Conservation (phyloP, 371 early-diverging fungal species). For the Polyrhizophydium stewartii region DNA sequence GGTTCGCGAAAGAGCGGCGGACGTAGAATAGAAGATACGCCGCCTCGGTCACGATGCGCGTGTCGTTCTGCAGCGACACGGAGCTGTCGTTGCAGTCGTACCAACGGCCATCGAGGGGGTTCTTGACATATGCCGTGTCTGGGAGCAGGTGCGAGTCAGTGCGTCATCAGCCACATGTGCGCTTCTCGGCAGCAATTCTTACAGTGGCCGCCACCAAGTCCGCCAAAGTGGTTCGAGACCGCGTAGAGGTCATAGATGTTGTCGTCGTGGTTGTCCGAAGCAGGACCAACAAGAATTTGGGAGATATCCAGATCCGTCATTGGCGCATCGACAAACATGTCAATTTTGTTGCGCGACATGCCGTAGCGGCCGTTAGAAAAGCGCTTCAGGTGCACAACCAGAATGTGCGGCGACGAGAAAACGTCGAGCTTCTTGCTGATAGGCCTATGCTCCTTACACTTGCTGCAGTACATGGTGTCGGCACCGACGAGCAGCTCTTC, state of each 20-base stretch:
- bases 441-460: slow-evolving; percentile 73
- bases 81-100: slow-evolving; percentile 86
- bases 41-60: slow-evolving; percentile 40
- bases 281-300: slow-evolving; percentile 36
- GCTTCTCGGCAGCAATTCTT: slow-evolving; percentile 24
- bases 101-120: slow-evolving; percentile 67
- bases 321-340: slow-evolving; percentile 77
- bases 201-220: slow-evolving; percentile 92
- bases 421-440: slow-evolving; percentile 84
- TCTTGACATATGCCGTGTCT: slow-evolving; percentile 90
- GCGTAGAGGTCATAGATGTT: slow-evolving; percentile 80
- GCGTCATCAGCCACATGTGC: neutral
- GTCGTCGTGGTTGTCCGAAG: slow-evolving; percentile 3
- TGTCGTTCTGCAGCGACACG: slow-evolving; percentile 34
- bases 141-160: no score
- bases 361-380: slow-evolving; percentile 66
- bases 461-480: slow-evolving; percentile 81
- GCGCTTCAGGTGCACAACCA: slow-evolving; percentile 90
- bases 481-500: slow-evolving; percentile 79
- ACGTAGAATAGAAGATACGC: slow-evolving; percentile 87
- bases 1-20: slow-evolving; percentile 29
- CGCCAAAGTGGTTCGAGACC: slow-evolving; percentile 89
- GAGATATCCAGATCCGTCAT: slow-evolving; percentile 64
- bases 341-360: slow-evolving; percentile 69
- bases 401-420: slow-evolving; percentile 71